Conservation (phyloP, 1,139 yeast species). For the Pneumocystis carinii region DNA sequence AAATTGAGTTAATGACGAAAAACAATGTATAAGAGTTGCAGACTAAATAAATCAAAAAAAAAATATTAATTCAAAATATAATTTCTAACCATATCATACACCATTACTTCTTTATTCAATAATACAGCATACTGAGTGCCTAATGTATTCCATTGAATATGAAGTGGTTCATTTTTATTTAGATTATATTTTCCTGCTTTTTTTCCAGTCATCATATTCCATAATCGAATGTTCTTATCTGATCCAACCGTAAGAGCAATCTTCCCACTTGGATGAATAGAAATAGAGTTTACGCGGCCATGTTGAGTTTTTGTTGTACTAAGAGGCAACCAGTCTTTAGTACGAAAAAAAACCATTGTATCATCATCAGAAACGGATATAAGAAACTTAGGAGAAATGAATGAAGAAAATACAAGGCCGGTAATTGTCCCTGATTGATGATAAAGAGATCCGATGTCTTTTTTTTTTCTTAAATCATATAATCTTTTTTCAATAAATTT, state of each 20-base stretch:
- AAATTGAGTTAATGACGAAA: conserved; percentile 14
- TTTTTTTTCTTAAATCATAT: conserved; percentile 84
- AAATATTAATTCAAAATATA: conserved; percentile 32
- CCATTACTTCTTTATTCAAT: conserved; percentile 43
- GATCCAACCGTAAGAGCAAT: conserved; percentile 79
- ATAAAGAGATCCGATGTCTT: conserved; percentile 78
- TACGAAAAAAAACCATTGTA: conserved; percentile 79
- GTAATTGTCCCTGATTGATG: conserved; percentile 87
- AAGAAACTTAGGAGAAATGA: conserved; percentile 22
- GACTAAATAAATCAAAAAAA: conserved; percentile 26
- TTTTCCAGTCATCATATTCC: conserved; percentile 97
- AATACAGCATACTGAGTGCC: conserved; percentile 70
- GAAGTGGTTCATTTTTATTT: conserved; percentile 17
- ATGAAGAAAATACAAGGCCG: conserved; percentile 52
- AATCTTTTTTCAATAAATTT: conserved; percentile 24
- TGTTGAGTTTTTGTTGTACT: conserved; percentile 51
- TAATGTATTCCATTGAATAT: conserved; percentile 27
- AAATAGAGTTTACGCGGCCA: conserved; percentile 62
- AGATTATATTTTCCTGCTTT: conserved; percentile 49
- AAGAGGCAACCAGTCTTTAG: conserved; percentile 90
- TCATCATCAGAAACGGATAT: conserved; percentile 88
- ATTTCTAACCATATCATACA: conserved; percentile 49
- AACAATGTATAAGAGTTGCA: conserved; percentile 48
- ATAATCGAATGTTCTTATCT: conserved; percentile 68
- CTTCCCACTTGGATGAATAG: conserved; percentile 85